phyloP scores from a whole-genome alignment of 176 grass and related monocot species.

The Aechmea fasciata region DNA sequence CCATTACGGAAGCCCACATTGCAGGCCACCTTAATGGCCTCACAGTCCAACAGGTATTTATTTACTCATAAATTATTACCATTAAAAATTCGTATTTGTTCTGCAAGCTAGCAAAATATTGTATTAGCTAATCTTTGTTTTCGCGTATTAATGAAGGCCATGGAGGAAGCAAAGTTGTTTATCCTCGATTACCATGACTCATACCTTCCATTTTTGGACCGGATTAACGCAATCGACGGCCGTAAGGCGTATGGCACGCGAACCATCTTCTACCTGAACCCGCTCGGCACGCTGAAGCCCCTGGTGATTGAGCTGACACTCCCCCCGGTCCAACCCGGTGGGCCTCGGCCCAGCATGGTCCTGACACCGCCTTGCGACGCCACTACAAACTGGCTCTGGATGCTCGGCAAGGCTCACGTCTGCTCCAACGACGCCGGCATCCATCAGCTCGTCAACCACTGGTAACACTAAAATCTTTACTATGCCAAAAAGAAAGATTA shows the following conservation, averaged over 20 bases:
- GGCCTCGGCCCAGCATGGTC: constrained; percentile 42
- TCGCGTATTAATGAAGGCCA: constrained; percentile 43
- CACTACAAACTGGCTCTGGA: constrained; percentile 91
- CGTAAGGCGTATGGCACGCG: constrained; percentile 83
- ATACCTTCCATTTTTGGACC: constrained; percentile 84
- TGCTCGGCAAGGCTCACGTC: constrained; percentile 95
- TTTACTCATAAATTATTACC: too few species aligned
- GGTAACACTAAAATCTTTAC: constrained; percentile 29
- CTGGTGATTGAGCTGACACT: constrained; percentile 77
- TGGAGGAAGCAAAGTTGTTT: constrained; percentile 75
- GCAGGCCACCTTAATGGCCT: constrained; percentile 62
- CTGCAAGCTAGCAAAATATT: too few species aligned
- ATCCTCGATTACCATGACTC: constrained; percentile 68
- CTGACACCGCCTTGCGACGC: constrained; percentile 76
- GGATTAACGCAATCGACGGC: constrained; percentile 78
- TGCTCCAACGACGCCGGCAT: constrained; percentile 90
- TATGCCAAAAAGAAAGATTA: neutral
- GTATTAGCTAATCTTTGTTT: neutral
- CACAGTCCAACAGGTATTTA: constrained; percentile 69
- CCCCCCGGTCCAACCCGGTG: constrained; percentile 44
- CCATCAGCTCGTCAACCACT: constrained; percentile 93
- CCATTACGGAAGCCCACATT: constrained; percentile 72
- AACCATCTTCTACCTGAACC: constrained; percentile 74
- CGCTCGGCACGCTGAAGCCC: constrained; percentile 82
- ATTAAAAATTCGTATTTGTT: neutral